Base-by-base conservation (phyloP, 495 filamentous ascomycete species). In the Penicillium waksmanii region DNA sequence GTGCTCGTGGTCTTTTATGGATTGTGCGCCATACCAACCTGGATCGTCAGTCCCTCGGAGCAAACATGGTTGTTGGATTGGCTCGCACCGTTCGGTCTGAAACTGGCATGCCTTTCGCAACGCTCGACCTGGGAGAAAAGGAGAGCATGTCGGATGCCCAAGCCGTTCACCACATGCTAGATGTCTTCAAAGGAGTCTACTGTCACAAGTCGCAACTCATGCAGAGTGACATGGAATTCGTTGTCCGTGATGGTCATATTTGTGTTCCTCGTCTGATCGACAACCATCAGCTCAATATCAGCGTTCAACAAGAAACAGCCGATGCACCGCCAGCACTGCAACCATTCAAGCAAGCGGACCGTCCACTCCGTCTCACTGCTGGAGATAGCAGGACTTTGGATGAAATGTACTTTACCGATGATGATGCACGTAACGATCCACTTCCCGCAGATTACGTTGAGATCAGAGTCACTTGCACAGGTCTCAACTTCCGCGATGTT, bases 401-500 rank as follows among this genome's bases (percentile, higher is more conserved):
- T 53, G 70, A 64, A 12, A 56, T 78, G 10, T 64, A 69, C 10
- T 79, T 77, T 56, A 69, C 67, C 0, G 74, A 76, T 31, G 70
- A 77, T 53, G 15, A 48, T 5, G 43, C 57, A 3, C 50, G 31
- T 19, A 50, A 27, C 17, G 34, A 3, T 3, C 51, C 66, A 1
- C 42, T 79, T 8, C 57, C 56, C 0, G 64, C 61, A 3, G 67
- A 71, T 17, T 55, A 70, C 19, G 58, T 77, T 33, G 72, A 77
- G 49, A 65, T 77, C 17, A 40, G 65, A 9, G 66, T 77, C 3
- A 56, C 57, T 11, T 68, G 63, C 25, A 64, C 65, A 12, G 74
- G 75, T 18, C 61, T 79, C 17, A 79, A 79, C 53, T 78, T 79
- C 59, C 55, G 64, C 42, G 76, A 79, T 48, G 67, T 77, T 0